Evolutionary conservation across 2,329 filamentous ascomycete species (phyloP), one percentile per base, ranked within the genome.

Genomic region (Pseudocercospora pini-densiflorae): DNA sequence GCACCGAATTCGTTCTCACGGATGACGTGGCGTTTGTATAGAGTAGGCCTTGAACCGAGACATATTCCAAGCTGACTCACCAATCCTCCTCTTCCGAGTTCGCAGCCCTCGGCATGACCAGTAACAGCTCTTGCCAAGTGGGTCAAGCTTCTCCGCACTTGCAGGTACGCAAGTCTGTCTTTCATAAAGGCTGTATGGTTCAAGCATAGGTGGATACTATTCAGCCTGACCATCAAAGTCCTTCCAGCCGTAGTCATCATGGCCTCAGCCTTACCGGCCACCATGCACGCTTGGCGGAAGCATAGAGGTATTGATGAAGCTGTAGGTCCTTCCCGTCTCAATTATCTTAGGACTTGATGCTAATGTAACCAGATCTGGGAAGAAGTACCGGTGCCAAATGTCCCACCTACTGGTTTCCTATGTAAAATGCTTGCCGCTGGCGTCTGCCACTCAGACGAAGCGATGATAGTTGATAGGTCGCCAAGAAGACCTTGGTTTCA

Each of bases 241-340:
- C 19, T 14, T 6, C 53, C 27, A 19, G 49, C 49, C 19, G 23
- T 16, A 19, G 3, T 36, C 53, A 57, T 7, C n/a, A 31, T 29
- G 23, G 27, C 27, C 27, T 57, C 53, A 31, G 24, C 53, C 31
- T 31, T 75, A 9, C 72, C 74, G 7, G 54, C 64, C 58, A 76
- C 75, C 2, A 80, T 80, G 78, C 68, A 71, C 55, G 78, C 77
- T 0, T 80, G 78, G 78, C 73, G 76, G 45, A 79, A 79, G 64
- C 75, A 79, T 57, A 72, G 67, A 61, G 78, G 77, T 51, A 75
- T 71, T 31, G 71, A 71, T 1, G 67, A 72, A 16, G 75, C 76
- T 16, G 71, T 75, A 16, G 24, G 47, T 21, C 12, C 21, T 12
- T 3, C 16, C 21, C 24, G 29, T 27, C 21, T 14, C 47, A 66